Conservation (phyloP, 2,329 filamentous ascomycete species). For the Colletotrichum sp. region DNA sequence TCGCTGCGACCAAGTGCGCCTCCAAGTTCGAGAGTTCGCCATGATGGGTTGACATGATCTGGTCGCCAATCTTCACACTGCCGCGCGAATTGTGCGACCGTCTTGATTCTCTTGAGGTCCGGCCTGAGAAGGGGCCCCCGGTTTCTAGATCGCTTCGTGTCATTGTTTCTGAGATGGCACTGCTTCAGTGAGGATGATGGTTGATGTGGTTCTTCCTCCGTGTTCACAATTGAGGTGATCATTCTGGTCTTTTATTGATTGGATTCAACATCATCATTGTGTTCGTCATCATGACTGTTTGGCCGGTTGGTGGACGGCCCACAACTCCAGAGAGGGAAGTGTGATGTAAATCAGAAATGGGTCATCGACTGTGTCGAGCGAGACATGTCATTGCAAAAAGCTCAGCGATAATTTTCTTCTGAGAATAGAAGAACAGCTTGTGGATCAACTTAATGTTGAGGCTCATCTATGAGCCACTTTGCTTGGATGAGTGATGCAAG, state of each 20-base stretch:
- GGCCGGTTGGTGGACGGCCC: not conserved
- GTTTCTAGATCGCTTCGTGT: not conserved
- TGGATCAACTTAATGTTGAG: not conserved
- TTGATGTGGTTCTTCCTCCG: not conserved
- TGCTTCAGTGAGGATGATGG: not conserved
- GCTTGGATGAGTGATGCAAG: not conserved
- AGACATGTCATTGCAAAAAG: not conserved
- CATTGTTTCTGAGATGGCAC: not conserved
- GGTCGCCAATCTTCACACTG: not conserved
- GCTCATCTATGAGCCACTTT: not conserved
- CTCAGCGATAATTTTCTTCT: not conserved
- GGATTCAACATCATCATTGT: not conserved
- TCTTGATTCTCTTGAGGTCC: not conserved
- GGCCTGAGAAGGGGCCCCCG: not conserved
- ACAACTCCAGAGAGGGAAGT: not conserved
- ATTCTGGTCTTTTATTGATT: not conserved
- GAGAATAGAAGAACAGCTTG: not conserved
- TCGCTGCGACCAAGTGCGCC: conserved; percentile 37
- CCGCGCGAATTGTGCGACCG: not conserved
- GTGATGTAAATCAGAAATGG: not conserved
- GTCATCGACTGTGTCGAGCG: not conserved
- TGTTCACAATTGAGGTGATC: not conserved
- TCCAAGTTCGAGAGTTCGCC: not conserved
- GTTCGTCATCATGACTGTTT: not conserved
- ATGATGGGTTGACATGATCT: not conserved